Evolutionary conservation across 805 yeast species (phyloP).

Genomic region (Vanderwaltozyma yarrowii): DNA sequence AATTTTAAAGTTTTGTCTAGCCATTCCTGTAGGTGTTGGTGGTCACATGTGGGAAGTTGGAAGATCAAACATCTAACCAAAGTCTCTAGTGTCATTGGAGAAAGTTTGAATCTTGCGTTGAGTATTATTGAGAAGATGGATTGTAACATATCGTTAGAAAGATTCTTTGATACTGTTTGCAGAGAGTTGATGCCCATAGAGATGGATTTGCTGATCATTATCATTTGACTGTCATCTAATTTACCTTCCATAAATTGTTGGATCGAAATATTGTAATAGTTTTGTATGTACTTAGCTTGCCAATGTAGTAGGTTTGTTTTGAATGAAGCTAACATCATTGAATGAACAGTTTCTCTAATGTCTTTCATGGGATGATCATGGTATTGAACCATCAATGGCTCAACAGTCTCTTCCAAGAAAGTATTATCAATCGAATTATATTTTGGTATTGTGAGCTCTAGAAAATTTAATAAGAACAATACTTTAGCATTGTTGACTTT

Average conservation of each 20-base stretch:
- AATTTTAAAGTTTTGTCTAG: constrained; percentile 19
- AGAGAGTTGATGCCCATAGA: constrained; percentile 8
- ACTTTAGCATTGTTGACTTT: constrained; percentile 16
- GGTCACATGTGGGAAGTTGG: constrained; percentile 8
- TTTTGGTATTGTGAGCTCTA: constrained; percentile 13
- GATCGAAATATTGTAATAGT: constrained; percentile 11
- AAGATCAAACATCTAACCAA: constrained; percentile 16
- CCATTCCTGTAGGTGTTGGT: constrained; percentile 11
- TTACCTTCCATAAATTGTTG: constrained; percentile 7
- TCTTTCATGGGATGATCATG: constrained; percentile 5
- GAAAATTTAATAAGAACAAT: constrained; percentile 15
- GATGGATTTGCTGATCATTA: constrained; percentile 11
- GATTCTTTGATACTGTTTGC: constrained; percentile 6
- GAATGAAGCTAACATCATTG: constrained; percentile 10
- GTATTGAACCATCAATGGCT: constrained; percentile 8
- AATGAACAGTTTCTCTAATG: constrained; percentile 19
- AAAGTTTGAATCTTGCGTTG: neutral
- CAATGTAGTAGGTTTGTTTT: constrained; percentile 7
- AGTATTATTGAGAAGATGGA: neutral
- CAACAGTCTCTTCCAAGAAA: constrained; percentile 5
- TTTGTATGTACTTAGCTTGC: constrained; percentile 9
- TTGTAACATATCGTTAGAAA: neutral
- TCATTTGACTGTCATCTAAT: constrained; percentile 15
- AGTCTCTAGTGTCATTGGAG: neutral
- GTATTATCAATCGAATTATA: neutral